These are phyloP conservation scores for Berkeleyomyces rouxiae DNA, from an alignment of 2,329 filamentous ascomycete genomes.

Conservation along the genomic window DNA sequence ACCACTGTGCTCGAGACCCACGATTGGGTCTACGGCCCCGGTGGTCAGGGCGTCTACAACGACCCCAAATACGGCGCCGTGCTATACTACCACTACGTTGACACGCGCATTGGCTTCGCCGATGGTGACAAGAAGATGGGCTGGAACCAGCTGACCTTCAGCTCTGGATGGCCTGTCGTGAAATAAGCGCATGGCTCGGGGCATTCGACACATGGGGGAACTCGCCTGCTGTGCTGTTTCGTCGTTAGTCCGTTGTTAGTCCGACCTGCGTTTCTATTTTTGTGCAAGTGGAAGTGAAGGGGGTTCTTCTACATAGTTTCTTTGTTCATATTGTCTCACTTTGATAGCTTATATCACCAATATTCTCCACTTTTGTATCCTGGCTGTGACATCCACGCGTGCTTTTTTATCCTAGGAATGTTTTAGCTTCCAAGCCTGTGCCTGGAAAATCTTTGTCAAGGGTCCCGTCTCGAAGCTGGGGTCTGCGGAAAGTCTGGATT, in stretches of 20 bases:
- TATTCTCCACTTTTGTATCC: not conserved
- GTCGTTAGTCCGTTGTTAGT: not conserved
- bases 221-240: not conserved
- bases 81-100: conserved; percentile 28
- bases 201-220: not conserved
- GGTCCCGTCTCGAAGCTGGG: too few species aligned
- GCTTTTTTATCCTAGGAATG: not conserved
- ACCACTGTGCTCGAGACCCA: conserved; percentile 44
- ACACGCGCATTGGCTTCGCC: conserved; percentile 18
- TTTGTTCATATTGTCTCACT: not conserved
- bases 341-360: not conserved
- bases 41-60: conserved; percentile 35
- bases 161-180: conserved; percentile 31
- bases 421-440: not conserved
- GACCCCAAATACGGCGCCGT: conserved; percentile 23
- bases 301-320: not conserved
- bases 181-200: conserved; percentile 1
- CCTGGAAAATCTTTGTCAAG: not conserved
- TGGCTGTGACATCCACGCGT: too few species aligned
- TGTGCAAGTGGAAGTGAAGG: not conserved
- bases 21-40: conserved; percentile 44
- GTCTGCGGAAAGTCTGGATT: too few species aligned
- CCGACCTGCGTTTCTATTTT: not conserved
- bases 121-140: conserved; percentile 33
- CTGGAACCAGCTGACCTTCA: conserved; percentile 33